Evolutionary conservation across 371 early-diverging fungal genomes (phyloP), one percentile per base, ranked within the genome.

Genomic region (Syncephalastrum sp.): DNA sequence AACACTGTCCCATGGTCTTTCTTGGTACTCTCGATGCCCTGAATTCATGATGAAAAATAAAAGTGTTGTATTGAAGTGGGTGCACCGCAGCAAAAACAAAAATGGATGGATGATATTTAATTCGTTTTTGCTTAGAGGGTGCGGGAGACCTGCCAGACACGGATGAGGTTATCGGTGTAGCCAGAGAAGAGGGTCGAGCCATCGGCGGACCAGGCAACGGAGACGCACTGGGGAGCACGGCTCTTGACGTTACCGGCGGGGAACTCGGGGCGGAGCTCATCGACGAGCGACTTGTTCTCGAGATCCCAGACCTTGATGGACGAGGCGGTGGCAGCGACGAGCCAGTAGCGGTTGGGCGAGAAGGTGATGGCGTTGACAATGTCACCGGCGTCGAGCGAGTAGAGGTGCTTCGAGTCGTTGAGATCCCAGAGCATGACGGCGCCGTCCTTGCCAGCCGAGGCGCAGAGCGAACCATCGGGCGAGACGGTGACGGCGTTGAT

Each of bases 311-410:
- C 92, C 90, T 93, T 94, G 88, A 98, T 95, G 79, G 89, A 84
- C 54, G 83, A 77, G 62, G 85, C 82, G 67, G 96, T 96, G 77
- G 97, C 99, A 69, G 96, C 97, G 86, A 95, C 94, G 68, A 98
- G 87, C 99, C 99, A 98, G 95, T 96, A 97, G 60, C 97, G 90
- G 91, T 96, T 96, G 74, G 97, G 96, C 65, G 94, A 93, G 92
- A 98, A 98, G 77, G 86, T 87, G 49, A 98, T 84, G 70, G 94
- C 88, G 86, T 96, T 88, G 86, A 98, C 91, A 67, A 82, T 74
- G 77, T 91, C 91, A 52, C 88, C 91, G 68, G 94, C 94, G 73
- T 96, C 96, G 65, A 97, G 86, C 57, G 94, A 92, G 92, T 96
- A 97, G 71, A 96, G 82, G 92, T 96, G 96, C 90, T 96, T 96